These are phyloP conservation scores for Arabidopsis arenosa DNA, from an alignment of 345 rosid genomes.

Conservation along the genomic window DNA sequence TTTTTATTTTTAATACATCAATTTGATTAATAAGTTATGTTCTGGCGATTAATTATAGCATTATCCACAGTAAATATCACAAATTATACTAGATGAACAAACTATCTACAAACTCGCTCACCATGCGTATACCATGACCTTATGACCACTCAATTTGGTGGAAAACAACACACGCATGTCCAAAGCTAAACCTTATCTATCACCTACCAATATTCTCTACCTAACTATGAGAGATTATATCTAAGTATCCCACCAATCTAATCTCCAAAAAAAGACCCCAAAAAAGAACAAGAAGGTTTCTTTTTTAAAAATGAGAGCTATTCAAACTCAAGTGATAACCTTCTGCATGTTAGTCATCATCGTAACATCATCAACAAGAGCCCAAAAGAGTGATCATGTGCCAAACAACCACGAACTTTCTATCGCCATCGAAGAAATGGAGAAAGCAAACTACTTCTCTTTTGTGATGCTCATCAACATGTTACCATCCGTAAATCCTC, in stretches of 20 bases:
- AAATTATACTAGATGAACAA: slow-evolving; percentile 36
- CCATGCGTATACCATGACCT: slow-evolving; percentile 42
- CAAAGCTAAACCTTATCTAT: slow-evolving; percentile 33
- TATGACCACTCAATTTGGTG: slow-evolving; percentile 44
- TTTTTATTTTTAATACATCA: too few relatives aligned
- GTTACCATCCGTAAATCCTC: slow-evolving; percentile 45
- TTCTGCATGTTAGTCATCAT: slow-evolving; percentile 28
- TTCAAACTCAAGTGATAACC: slow-evolving; percentile 21
- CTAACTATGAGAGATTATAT: slow-evolving; percentile 25
- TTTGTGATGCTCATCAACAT: slow-evolving; percentile 77
- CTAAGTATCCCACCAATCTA: slow-evolving; percentile 23
- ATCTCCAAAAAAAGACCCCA: background rate
- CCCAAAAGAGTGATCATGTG: slow-evolving; percentile 24
- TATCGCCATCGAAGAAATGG: slow-evolving; percentile 73
- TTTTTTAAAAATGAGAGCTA: background rate
- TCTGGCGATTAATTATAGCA: background rate
- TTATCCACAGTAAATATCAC: background rate
- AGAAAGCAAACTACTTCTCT: slow-evolving; percentile 68
- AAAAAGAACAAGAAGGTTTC: background rate
- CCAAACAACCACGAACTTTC: slow-evolving; percentile 48
- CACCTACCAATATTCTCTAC: slow-evolving; percentile 24
- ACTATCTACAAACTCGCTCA: slow-evolving; percentile 35
- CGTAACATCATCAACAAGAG: slow-evolving; percentile 26
- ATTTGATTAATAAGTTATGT: background rate
- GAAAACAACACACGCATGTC: slow-evolving; percentile 44